phyloP scores from a whole-genome alignment of 108 stramenopile species.

The Epithemia pelagica region DNA sequence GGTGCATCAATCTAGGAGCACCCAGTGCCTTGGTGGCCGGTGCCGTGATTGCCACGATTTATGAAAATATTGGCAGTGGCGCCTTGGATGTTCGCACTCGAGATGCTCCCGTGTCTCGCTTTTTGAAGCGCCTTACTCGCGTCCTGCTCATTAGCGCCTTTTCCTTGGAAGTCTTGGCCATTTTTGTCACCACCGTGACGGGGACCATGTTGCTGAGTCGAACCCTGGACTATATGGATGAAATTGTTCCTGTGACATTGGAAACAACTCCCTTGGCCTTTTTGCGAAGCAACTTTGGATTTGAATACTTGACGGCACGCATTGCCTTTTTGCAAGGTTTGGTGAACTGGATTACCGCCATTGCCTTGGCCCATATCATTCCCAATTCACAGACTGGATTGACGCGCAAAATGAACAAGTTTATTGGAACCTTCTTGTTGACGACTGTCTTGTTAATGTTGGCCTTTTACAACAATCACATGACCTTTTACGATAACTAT shows the following conservation, averaged over 20 bases:
- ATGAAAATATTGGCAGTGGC: no score
- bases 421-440: constrained; percentile 12
- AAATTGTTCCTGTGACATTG: not conserved
- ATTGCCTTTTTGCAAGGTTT: constrained; percentile 27
- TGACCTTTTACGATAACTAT: constrained; percentile 19
- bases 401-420: constrained; percentile 17
- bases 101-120: constrained; percentile 10
- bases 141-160: constrained; percentile 20
- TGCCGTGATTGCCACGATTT: constrained; percentile 25
- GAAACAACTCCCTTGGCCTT: constrained; percentile 9
- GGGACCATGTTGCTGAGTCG: constrained; percentile 2
- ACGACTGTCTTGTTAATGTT: constrained; percentile 14
- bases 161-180: constrained; percentile 16
- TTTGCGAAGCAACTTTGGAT: constrained; percentile 12
- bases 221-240: not conserved
- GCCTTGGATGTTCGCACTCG: not conserved
- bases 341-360: constrained; percentile 23
- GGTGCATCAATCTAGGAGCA: constrained; percentile 23
- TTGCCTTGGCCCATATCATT: constrained; percentile 19
- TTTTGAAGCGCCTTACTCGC: constrained; percentile 9
- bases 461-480: constrained; percentile 25
- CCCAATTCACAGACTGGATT: constrained; percentile 7
- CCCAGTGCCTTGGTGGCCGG: constrained; percentile 32
- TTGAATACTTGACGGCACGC: constrained; percentile 26
- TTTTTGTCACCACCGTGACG: constrained; percentile 22